Conservation (phyloP, 768 basidiomycete genomes). For the Tylopilus rubrobrunneus region DNA sequence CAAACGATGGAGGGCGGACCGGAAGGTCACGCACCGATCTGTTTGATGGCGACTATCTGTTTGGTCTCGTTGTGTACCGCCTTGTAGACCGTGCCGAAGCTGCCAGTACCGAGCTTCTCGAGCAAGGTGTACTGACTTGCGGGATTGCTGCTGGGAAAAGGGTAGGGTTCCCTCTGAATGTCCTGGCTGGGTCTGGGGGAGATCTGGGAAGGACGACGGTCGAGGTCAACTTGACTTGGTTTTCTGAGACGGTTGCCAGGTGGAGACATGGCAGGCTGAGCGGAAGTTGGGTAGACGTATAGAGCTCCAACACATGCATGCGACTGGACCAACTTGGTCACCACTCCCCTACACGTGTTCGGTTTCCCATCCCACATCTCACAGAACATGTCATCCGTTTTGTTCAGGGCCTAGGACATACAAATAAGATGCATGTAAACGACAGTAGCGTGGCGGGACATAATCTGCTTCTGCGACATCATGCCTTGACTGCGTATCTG, state of each 20-base stretch:
- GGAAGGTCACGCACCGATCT: slow-evolving; percentile 68
- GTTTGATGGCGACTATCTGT: slow-evolving; percentile 96
- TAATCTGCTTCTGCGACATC: slow-evolving; percentile 29
- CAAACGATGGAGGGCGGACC: background rate
- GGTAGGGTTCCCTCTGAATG: slow-evolving; percentile 53
- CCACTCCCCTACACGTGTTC: slow-evolving; percentile 27
- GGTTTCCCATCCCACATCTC: slow-evolving; percentile 5
- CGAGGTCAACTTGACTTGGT: slow-evolving; percentile 36
- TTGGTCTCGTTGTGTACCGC: slow-evolving; percentile 92
- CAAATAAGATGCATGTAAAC: slow-evolving; percentile 32
- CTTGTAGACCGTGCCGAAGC: slow-evolving; percentile 97
- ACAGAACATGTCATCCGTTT: slow-evolving; percentile 23
- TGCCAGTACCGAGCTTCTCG: slow-evolving; percentile 96
- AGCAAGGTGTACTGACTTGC: slow-evolving; percentile 88
- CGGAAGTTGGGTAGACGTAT: slow-evolving; percentile 11
- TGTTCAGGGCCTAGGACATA: slow-evolving; percentile 37
- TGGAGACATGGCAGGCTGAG: slow-evolving; percentile 41
- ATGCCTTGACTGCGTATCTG: slow-evolving; percentile 96
- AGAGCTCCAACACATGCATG: slow-evolving; percentile 6
- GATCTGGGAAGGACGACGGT: slow-evolving; percentile 38
- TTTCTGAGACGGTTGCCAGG: slow-evolving; percentile 37
- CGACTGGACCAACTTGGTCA: slow-evolving; percentile 3
- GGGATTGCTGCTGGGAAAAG: slow-evolving; percentile 74
- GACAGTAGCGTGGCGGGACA: slow-evolving; percentile 22
- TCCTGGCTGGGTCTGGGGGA: slow-evolving; percentile 44